A percentile compares a stretch with the other conserved stretches of the same genome.
Conservation (phyloP, 2,329 filamentous ascomycete genomes). For the Penicillium brevicompactum region DNA sequence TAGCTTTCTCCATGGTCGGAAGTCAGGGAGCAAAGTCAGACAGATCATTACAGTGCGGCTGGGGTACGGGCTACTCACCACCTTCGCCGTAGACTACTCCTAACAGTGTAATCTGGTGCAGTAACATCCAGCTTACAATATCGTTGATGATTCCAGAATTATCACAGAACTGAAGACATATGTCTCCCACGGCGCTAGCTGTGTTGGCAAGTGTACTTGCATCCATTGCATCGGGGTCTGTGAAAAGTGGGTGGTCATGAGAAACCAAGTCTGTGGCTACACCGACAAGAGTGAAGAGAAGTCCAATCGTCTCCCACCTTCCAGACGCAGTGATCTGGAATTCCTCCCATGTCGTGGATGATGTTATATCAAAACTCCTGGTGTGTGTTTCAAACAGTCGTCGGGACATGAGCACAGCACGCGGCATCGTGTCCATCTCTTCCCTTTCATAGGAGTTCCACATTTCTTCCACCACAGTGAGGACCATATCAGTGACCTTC, state of each 20-base stretch:
- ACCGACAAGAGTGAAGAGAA: slow-evolving; percentile 24
- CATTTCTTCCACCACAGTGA: slow-evolving; percentile 20
- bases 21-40: slow-evolving; percentile 32
- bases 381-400: slow-evolving; percentile 23
- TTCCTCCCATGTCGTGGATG: slow-evolving; percentile 22
- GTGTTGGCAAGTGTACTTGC: slow-evolving; percentile 13
- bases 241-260: slow-evolving; percentile 9
- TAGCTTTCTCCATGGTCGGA: slow-evolving; percentile 47
- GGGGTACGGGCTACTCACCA: slow-evolving; percentile 11
- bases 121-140: slow-evolving; percentile 32
- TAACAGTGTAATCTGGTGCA: slow-evolving; percentile 24
- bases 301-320: slow-evolving; percentile 27
- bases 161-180: slow-evolving; percentile 30
- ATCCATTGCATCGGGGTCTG: slow-evolving; percentile 1
- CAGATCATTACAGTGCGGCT: neutral
- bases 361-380: slow-evolving; percentile 13
- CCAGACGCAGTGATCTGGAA: slow-evolving; percentile 17
- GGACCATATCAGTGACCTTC: slow-evolving; percentile 19
- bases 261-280: slow-evolving; percentile 11
- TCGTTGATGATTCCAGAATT: slow-evolving; percentile 26
- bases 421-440: slow-evolving; percentile 9
- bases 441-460: slow-evolving; percentile 11
- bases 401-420: slow-evolving; percentile 16
- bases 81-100: slow-evolving; percentile 27
- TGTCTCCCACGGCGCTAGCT: slow-evolving; percentile 30